phyloP scores from a whole-genome alignment of 2,329 filamentous ascomycete genomes.

The Allantophomopsis lycopodina region DNA sequence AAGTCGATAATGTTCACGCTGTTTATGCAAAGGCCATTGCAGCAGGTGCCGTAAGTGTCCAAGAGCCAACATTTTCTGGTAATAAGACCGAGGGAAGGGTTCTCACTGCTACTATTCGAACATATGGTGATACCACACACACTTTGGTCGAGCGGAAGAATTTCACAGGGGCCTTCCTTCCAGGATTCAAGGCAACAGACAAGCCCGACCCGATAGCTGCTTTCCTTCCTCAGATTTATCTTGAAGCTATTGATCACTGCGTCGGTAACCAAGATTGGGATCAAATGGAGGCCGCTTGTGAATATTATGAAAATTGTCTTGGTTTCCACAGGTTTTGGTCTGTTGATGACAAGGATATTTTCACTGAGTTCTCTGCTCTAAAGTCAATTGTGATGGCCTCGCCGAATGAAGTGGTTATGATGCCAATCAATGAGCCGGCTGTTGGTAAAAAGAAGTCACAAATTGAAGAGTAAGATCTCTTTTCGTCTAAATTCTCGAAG shows the following conservation, averaged over 20 bases:
- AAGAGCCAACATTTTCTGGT: slow-evolving; percentile 34
- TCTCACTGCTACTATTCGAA: slow-evolving; percentile 67
- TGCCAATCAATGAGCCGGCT: slow-evolving; percentile 97
- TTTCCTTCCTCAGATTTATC: slow-evolving; percentile 45
- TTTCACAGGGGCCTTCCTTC: slow-evolving; percentile 70
- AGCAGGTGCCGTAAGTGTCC: slow-evolving; percentile 47
- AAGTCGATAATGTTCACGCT: slow-evolving; percentile 76
- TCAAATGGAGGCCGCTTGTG: slow-evolving; percentile 58
- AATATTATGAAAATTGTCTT: slow-evolving; percentile 72
- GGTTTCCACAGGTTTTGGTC: slow-evolving; percentile 97
- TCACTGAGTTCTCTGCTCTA: slow-evolving; percentile 81
- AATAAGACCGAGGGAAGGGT: slow-evolving; percentile 52
- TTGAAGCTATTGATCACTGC: slow-evolving; percentile 83
- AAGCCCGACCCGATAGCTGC: slow-evolving; percentile 20
- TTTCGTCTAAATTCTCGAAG: too few species aligned
- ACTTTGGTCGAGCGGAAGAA: slow-evolving; percentile 63
- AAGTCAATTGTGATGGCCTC: slow-evolving; percentile 85
- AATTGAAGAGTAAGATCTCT: slow-evolving; percentile 55
- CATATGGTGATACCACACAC: slow-evolving; percentile 92
- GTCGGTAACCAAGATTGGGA: slow-evolving; percentile 96
- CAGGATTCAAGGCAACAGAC: slow-evolving; percentile 51
- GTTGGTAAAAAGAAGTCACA: slow-evolving; percentile 81
- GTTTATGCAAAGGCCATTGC: slow-evolving; percentile 65
- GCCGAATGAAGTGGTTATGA: slow-evolving; percentile 77
- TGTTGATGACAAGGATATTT: slow-evolving; percentile 86